Evolutionary conservation across 331 rosid genomes (phyloP).

Genomic region (Pyracantha coccinea): DNA sequence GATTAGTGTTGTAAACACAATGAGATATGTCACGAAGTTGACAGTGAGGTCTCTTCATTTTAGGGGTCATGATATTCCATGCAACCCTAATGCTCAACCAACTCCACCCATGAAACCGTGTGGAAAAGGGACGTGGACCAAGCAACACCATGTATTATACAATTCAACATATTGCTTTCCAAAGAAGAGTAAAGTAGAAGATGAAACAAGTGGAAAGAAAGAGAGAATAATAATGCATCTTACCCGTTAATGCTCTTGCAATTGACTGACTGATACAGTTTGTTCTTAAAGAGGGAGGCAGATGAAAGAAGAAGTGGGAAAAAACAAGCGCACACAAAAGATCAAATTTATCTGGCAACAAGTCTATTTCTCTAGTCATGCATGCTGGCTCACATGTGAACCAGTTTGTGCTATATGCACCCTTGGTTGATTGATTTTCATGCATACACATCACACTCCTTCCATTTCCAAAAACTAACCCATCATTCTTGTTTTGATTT

Average conservation of each 20-base stretch:
- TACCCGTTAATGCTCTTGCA: neutral
- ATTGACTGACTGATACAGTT: neutral
- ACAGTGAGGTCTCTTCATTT: no score
- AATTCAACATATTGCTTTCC: conserved; percentile 16
- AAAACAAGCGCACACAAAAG: neutral
- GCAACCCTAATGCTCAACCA: neutral
- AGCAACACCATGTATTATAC: neutral
- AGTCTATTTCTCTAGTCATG: neutral
- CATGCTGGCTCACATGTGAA: conserved; percentile 4
- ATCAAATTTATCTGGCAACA: neutral
- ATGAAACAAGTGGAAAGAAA: conserved; percentile 4
- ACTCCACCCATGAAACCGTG: conserved; percentile 36
- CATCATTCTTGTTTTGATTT: neutral
- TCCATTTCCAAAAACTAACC: neutral
- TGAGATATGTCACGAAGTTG: no score
- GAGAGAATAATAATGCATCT: neutral
- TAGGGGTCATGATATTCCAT: neutral
- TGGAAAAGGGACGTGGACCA: conserved; percentile 21
- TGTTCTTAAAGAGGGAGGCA: neutral
- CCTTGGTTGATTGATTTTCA: neutral
- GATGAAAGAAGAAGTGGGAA: neutral
- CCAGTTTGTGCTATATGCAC: neutral
- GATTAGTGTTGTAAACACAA: no score
- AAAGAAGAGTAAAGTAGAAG: conserved; percentile 4
- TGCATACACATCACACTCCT: neutral